Base-by-base conservation (phyloP, 2,329 filamentous ascomycete species). In the Colletotrichum sp. region DNA sequence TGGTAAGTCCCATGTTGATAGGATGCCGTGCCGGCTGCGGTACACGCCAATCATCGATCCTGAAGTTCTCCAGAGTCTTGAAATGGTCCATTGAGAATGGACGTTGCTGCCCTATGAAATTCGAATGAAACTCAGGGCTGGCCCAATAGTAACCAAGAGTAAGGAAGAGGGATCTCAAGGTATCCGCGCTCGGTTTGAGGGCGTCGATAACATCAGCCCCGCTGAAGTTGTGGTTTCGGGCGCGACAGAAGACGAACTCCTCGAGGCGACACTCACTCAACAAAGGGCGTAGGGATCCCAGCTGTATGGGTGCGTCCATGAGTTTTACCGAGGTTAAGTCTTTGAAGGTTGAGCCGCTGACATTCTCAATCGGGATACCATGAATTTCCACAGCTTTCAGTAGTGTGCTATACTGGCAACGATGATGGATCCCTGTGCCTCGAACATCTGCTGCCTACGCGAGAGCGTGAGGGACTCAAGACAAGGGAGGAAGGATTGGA, bases 381-480 rank as follows among this genome's bases (percentile, higher is more conserved):
- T 5, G 0, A 43, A 43, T 43, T 43, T 43, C 36, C 16, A 43
- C 36, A 43, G 36, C 16, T 18, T 43, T 10, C 0, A 43, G 36
- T 43, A 48, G 18, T 48, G 38, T 12, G 38, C 5, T n/a, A 48
- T 48, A n/a, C 38, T n/a, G 18, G 38, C 9, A 48, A 4, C 18
- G 0, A 48, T 48, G 0, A 3, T 2, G 3, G 18, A 48, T n/a
- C 18, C 38, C 38, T 4, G 0, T 12, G 0, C 36, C 15, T 38
- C 0, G 16, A 38, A 9, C 36, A 38, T 38, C 36, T 2, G 4
- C 7, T 1, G 4, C 4, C 7, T 38, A 38, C 15, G 0, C 1
- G 0, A 2, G 34, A 38, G 15, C 0, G 34, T 38, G 36, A 48
- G 38, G 38, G 9, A 48, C 9, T 7, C 38, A 12, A 48, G 18